phyloP scores from a whole-genome alignment of 768 basidiomycete species.

The Phanerochaete sordida region DNA sequence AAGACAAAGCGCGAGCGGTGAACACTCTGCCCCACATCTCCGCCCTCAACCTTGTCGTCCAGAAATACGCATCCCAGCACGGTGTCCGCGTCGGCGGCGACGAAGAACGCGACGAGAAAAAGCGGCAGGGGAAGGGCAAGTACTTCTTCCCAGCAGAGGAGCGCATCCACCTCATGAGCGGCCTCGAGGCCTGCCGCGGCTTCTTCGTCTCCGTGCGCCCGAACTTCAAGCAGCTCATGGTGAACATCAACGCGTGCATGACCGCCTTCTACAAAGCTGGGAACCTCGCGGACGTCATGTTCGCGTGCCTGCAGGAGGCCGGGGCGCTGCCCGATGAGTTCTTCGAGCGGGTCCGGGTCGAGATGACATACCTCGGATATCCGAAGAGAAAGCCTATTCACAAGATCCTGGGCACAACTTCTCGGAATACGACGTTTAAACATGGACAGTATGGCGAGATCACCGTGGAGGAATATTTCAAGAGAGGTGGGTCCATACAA shows the following conservation, averaged over 20 bases:
- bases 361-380: conserved; percentile 53
- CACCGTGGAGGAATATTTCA: conserved; percentile 63
- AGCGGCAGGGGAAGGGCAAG: conserved; percentile 37
- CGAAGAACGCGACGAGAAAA: background rate
- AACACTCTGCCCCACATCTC: conserved; percentile 59
- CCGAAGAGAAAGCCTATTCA: conserved; percentile 42
- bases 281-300: conserved; percentile 58
- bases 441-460: conserved; percentile 53
- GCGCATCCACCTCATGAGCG: conserved; percentile 27
- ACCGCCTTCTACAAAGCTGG: conserved; percentile 55
- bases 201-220: conserved; percentile 52
- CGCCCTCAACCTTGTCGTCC: conserved; percentile 62
- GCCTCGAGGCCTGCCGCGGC: conserved; percentile 43
- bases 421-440: conserved; percentile 40
- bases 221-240: conserved; percentile 44
- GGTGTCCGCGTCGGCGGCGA: conserved; percentile 54
- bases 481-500: conserved; percentile 43
- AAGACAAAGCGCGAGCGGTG: conserved; percentile 49
- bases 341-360: conserved; percentile 53
- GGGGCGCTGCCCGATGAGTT: conserved; percentile 47
- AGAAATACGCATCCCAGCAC: conserved; percentile 48
- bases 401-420: conserved; percentile 19
- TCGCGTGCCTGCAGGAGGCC: conserved; percentile 41
- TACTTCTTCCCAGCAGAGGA: conserved; percentile 51
- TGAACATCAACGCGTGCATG: conserved; percentile 54